Conservation (phyloP, 441 rosid species). For the Pelargonium australe region DNA sequence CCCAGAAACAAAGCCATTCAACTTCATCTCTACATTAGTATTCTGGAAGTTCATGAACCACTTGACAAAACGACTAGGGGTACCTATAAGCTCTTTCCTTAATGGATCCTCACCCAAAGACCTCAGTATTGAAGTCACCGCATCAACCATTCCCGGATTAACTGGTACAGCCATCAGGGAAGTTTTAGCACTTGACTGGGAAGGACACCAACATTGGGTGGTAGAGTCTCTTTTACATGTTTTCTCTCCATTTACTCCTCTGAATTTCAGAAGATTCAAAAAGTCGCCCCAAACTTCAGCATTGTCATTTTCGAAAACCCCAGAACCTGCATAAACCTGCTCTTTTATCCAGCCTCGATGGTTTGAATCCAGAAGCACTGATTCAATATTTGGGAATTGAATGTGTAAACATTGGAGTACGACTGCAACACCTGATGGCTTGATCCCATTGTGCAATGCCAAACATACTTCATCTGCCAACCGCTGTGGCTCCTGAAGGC, state of each 20-base stretch:
- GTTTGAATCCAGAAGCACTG: conserved; percentile 36
- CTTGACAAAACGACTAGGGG: conserved; percentile 60
- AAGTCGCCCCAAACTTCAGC: conserved; percentile 65
- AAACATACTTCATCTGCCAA: conserved; percentile 71
- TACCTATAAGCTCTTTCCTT: conserved; percentile 71
- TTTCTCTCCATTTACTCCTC: conserved; percentile 43
- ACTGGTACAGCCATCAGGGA: conserved; percentile 28
- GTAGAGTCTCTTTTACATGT: conserved; percentile 19
- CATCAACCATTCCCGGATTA: conserved; percentile 53
- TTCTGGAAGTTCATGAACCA: conserved; percentile 85
- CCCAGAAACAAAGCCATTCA: conserved; percentile 37
- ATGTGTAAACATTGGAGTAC: conserved; percentile 76
- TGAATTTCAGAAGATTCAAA: conserved; percentile 52
- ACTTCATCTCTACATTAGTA: conserved; percentile 48
- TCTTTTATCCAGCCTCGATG: conserved; percentile 53
- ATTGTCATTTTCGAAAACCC: conserved; percentile 58
- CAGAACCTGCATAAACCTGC: conserved; percentile 59
- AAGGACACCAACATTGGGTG: conserved; percentile 69
- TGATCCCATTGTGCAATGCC: conserved; percentile 65
- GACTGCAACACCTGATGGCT: conserved; percentile 85
- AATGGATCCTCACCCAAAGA: conserved; percentile 81
- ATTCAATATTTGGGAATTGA: conserved; percentile 56
- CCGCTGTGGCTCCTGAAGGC: conserved; percentile 85
- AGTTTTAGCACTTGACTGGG: conserved; percentile 29
- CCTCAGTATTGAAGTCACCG: conserved; percentile 54